Conservation (phyloP, 768 basidiomycete species). For the Sarcomyxa edulis region DNA sequence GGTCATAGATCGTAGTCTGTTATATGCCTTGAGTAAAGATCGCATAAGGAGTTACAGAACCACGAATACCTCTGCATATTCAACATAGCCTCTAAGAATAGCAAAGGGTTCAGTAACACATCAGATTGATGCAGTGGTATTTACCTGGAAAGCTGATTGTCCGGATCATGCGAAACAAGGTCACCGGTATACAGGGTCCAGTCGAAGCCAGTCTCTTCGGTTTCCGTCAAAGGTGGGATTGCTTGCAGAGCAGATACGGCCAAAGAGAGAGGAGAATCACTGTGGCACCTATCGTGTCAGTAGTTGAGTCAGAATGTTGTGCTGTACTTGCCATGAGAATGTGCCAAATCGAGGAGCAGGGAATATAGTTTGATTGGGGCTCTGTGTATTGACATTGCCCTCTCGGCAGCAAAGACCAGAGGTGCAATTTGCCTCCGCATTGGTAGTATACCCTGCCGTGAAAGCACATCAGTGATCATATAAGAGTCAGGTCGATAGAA, state of each 20-base stretch:
- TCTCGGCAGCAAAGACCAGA: conserved; percentile 60
- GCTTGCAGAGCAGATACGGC: conserved; percentile 55
- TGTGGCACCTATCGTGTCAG: conserved; percentile 10
- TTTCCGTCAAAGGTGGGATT: conserved; percentile 62
- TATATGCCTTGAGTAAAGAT: background rate
- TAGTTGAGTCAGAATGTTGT: background rate
- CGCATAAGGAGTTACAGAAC: background rate
- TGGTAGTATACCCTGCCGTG: conserved; percentile 55
- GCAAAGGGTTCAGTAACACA: background rate
- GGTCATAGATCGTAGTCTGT: conserved; percentile 60
- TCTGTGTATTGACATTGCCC: conserved; percentile 42
- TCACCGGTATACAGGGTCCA: conserved; percentile 73
- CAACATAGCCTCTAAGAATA: conserved; percentile 43
- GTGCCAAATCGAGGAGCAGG: conserved; percentile 69
- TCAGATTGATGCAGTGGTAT: background rate
- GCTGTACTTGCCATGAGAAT: conserved; percentile 43
- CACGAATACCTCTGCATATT: conserved; percentile 59
- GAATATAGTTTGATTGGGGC: conserved; percentile 42
- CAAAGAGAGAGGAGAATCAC: conserved; percentile 64
- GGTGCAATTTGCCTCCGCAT: conserved; percentile 70
- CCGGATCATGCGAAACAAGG: conserved; percentile 65
- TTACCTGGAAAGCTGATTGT: conserved; percentile 57
- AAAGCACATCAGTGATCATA: background rate
- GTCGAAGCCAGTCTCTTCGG: conserved; percentile 53
- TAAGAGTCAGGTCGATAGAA: background rate